phyloP scores from a whole-genome alignment of 345 rosid genomes.

The Microcos paniculata region DNA sequence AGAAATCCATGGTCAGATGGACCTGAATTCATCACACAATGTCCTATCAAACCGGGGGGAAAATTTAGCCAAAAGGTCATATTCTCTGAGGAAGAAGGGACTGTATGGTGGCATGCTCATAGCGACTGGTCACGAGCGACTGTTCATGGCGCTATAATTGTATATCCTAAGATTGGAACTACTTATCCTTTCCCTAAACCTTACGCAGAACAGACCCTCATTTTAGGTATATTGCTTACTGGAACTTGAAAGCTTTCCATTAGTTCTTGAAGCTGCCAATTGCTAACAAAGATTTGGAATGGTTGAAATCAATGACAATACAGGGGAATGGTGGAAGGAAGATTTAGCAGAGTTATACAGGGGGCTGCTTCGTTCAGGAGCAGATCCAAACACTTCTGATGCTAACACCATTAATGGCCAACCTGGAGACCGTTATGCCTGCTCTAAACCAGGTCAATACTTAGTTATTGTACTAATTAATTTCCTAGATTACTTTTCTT shows the following conservation, averaged over 20 bases:
- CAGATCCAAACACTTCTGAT: conserved; percentile 33
- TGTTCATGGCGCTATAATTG: conserved; percentile 39
- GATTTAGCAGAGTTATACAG: conserved; percentile 27
- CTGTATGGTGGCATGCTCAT: conserved; percentile 63
- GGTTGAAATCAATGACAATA: not conserved
- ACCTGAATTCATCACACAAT: conserved; percentile 47
- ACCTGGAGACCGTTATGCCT: conserved; percentile 36
- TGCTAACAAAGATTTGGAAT: too few relatives aligned
- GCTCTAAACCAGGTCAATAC: conserved; percentile 30
- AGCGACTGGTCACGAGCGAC: conserved; percentile 50
- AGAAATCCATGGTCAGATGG: conserved; percentile 65
- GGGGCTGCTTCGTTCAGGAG: conserved; percentile 16
- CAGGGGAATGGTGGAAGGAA: conserved; percentile 42
- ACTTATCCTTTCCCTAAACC: conserved; percentile 30
- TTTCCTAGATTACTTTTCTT: too few relatives aligned
- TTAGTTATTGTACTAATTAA: too few relatives aligned
- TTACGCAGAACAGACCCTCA: conserved; percentile 34
- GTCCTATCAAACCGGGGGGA: conserved; percentile 37
- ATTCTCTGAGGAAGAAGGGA: conserved; percentile 41
- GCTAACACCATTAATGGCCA: conserved; percentile 47
- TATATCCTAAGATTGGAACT: conserved; percentile 12
- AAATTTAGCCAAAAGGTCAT: conserved; percentile 38
- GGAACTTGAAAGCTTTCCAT: too few relatives aligned
- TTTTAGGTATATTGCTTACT: conserved; percentile 9
- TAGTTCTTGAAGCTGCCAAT: too few relatives aligned